Evolutionary conservation across 2,329 filamentous ascomycete genomes (phyloP), one percentile per base, ranked within the genome.

Genomic region (Pseudogymnoascus sp.): DNA sequence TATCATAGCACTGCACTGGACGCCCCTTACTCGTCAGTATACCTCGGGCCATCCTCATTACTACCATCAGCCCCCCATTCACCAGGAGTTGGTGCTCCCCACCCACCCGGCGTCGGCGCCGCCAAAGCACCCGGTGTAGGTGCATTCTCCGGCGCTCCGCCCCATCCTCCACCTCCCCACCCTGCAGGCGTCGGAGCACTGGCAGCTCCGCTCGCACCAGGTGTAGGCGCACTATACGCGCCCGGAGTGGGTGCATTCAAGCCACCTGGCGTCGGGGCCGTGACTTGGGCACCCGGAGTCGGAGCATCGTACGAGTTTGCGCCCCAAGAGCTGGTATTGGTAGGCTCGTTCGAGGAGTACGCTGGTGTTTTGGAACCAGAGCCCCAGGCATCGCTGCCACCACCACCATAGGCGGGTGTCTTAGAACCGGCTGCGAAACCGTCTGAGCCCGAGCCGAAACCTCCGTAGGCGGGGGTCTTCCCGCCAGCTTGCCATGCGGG

Each of bases 401-500:
- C 79, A 61, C 80, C 82, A 70, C 81, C 83, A 61, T 89, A 92
- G 1, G 84, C 87, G 2, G 92, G 92, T 0, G 91, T 95, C 74
- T 92, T 90, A 31, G 88, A 89, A 6, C 88, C 87, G 63, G 82
- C 80, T 62, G 81, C 84, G 70, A 88, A 90, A 18, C 81, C 80
- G 70, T 88, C 83, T 78, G 18, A 71, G 40, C 61, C 28, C 2
- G 50, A 56, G 8, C 50, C 50, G 7, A 56, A 56, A 18, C 73
- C 71, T 18, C 71, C 71, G 66, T 80, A 80, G 1, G 84, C 84
- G 62, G 90, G 79, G 1, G 89, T 93, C 73, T 89, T 88, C 62
- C 87, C 85, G 61, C 89, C 89, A 1, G 91, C 88, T 64, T 87
- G 87, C 89, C 89, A 92, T 4, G 88, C 88, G 6, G 89, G 89